Evolutionary conservation across 2,329 filamentous ascomycete genomes (phyloP).

Genomic region (Colletotrichum sidae): DNA sequence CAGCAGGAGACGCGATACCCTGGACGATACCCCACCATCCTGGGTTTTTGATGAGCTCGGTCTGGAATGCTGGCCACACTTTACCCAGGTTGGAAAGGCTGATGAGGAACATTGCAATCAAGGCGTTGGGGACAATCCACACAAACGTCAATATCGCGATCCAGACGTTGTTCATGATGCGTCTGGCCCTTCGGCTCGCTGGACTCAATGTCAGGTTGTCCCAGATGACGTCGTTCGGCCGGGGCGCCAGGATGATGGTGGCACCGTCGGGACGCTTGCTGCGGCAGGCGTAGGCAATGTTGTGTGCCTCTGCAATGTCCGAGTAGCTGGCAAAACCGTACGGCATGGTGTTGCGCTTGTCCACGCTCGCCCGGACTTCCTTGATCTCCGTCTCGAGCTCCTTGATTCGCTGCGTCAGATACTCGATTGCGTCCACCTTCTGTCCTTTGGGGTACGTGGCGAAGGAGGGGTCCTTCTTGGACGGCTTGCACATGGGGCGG

Average conservation of each 20-base stretch:
- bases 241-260: constrained; percentile 81
- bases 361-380: constrained; percentile 82
- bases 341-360: constrained; percentile 87
- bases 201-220: constrained; percentile 85
- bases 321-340: constrained; percentile 97
- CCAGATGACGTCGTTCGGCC: constrained; percentile 95
- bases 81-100: constrained; percentile 83
- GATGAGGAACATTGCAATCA: constrained; percentile 94
- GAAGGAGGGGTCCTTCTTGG: constrained; percentile 81
- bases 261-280: constrained; percentile 85
- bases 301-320: constrained; percentile 87
- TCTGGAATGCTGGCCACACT: constrained; percentile 82
- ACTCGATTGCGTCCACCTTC: constrained; percentile 94
- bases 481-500: constrained; percentile 82
- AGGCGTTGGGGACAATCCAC: constrained; percentile 92
- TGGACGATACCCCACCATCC: constrained; percentile 88
- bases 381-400: constrained; percentile 86
- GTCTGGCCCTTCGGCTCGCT: constrained; percentile 75
- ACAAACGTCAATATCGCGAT: constrained; percentile 81
- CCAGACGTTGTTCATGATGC: constrained; percentile 87
- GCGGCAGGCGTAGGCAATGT: constrained; percentile 83
- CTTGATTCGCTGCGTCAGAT: constrained; percentile 86
- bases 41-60: constrained; percentile 70
- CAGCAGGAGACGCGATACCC: constrained; percentile 87
- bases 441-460: constrained; percentile 72